Percentiles rank a stretch among this genome's conserved stretches.
phyloP scores from a whole-genome alignment of 2,329 filamentous ascomycete species.

The Juglanconis sp. region DNA sequence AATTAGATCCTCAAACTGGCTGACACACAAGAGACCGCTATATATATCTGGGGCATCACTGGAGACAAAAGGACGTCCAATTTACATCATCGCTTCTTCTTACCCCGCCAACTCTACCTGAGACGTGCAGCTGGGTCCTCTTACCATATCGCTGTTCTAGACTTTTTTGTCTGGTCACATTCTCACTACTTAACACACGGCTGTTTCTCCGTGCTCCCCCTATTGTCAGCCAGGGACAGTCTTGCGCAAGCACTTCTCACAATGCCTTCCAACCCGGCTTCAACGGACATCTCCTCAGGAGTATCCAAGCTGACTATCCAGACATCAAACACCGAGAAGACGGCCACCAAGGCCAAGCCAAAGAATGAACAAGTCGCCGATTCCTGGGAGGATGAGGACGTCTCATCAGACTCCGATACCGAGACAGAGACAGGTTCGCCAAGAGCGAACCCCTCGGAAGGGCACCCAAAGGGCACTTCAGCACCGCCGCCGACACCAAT shows the following conservation, averaged over 20 bases:
- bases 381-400: slow-evolving; percentile 74
- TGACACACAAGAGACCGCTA: not conserved
- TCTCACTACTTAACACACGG: not conserved
- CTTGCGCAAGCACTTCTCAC: not conserved
- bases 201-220: too few relatives aligned
- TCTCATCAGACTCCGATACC: slow-evolving; percentile 42
- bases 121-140: not conserved
- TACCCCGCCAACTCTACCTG: not conserved
- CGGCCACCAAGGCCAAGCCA: slow-evolving; percentile 24
- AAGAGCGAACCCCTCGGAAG: slow-evolving; percentile 18
- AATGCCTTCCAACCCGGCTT: slow-evolving; percentile 15
- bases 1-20: too few relatives aligned
- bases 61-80: not conserved
- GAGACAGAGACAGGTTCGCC: slow-evolving; percentile 27
- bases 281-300: slow-evolving; percentile 17
- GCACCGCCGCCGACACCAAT: slow-evolving; percentile 68
- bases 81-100: not conserved
- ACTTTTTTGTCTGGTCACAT: not conserved
- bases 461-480: slow-evolving; percentile 24
- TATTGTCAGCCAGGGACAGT: not conserved
- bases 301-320: slow-evolving; percentile 31
- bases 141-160: not conserved
- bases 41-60: not conserved
- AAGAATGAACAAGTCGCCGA: slow-evolving; percentile 54
- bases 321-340: slow-evolving; percentile 20